Evolutionary conservation across 768 basidiomycete species (phyloP).

Genomic region (Rickenella mellea): DNA sequence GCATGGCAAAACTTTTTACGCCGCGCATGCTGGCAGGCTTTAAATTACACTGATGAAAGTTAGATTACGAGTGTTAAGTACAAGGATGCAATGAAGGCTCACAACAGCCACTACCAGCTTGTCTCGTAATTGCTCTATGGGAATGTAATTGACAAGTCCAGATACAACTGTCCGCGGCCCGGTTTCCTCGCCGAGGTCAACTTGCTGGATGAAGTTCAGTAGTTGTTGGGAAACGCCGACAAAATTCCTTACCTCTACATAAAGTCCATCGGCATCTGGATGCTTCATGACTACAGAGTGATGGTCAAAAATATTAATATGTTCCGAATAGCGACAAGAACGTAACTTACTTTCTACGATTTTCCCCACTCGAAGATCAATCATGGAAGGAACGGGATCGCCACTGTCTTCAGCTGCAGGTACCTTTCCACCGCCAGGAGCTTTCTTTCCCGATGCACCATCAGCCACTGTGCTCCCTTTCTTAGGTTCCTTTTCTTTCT

Average conservation of each 20-base stretch:
- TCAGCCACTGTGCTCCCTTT: conserved; percentile 30
- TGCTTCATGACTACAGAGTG: conserved; percentile 74
- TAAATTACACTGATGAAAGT: conserved; percentile 61
- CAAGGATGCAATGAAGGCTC: conserved; percentile 15
- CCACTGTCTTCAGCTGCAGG: conserved; percentile 52
- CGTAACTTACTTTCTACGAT: conserved; percentile 72
- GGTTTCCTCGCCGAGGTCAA: conserved; percentile 90
- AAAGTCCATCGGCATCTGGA: conserved; percentile 96
- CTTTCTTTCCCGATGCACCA: conserved; percentile 24
- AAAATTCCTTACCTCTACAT: conserved; percentile 62
- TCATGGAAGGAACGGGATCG: conserved; percentile 92
- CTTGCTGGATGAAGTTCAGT: conserved; percentile 49
- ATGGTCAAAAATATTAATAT: neutral
- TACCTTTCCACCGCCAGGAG: conserved; percentile 16
- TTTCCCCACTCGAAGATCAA: conserved; percentile 89
- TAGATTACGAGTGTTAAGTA: neutral
- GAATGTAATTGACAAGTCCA: conserved; percentile 92
- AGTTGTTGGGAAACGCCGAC: neutral
- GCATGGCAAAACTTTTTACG: conserved; percentile 97
- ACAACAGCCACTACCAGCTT: conserved; percentile 80
- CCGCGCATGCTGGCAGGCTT: conserved; percentile 97
- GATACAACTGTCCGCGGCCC: conserved; percentile 96
- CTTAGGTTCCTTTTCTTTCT: conserved; percentile 45
- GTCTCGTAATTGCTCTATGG: conserved; percentile 87
- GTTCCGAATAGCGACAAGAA: neutral